Base-by-base conservation (phyloP, 2,329 filamentous ascomycete genomes). In the Zymoseptoria passerinii region DNA sequence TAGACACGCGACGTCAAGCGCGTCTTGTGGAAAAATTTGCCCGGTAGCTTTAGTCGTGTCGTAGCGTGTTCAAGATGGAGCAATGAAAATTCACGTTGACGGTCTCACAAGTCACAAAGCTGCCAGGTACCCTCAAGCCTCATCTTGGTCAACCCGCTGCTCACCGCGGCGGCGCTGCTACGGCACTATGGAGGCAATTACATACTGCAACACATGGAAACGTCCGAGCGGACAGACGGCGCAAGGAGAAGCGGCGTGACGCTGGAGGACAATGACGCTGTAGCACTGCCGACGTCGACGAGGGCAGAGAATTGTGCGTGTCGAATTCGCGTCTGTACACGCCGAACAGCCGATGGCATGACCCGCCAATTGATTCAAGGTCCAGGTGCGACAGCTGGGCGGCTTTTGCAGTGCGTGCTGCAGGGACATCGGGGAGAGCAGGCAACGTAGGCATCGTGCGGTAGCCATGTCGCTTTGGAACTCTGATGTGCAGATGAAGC, bases 131-230 rank as follows among this genome's bases (percentile, higher is more conserved):
- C 57, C 53, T 52, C 59, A 52, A 61, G 58, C 58, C 58, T 54
- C 19, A 50, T 54, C 48, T 28, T 54, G 58, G 58, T 40, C 54
- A 56, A 52, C 48, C 51, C 53, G 51, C 53, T 57, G 50, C 56
- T 64, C 62, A 61, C 57, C 58, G 57, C 54, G 58, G 58, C 60
- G 60, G 58, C 60, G 54, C 54, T 63, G 62, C 58, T 35, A 57
- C 58, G 61, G 58, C 50, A 54, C 29, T 28, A 44, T 27, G 50
- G 58, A 57, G 53, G 58, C 20, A 54, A 64, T 60, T 64, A 56
- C 62, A 61, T 58, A 61, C 55, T 52, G 55, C 54, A 28, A 23
- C 23, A 23, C 23, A 3, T 2, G 35, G 13, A 44, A 16, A 60
- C 52, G 52, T 58, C 50, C 35, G 56, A 60, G 56, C 40, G 50